Percentiles rank a stretch among this genome's conserved stretches.
Evolutionary conservation across 352 stramenopile species (phyloP).

Genomic region (Globisporangium canariense): DNA sequence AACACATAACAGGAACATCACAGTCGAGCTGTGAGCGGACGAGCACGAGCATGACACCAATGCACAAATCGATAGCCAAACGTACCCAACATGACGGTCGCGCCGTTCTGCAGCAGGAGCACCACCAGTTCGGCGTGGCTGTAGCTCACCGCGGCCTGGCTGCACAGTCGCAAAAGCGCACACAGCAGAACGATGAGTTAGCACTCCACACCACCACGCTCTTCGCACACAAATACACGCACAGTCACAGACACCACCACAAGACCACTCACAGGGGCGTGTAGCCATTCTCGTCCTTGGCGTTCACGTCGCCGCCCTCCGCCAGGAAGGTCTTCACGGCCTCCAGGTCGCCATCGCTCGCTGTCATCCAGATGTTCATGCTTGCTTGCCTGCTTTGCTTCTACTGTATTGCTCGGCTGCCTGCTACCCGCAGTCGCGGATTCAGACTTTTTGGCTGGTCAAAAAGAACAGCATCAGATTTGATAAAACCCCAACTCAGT

Average conservation of each 20-base stretch:
- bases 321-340: conserved; percentile 48
- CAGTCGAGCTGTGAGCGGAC: background rate
- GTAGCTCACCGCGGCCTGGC: conserved; percentile 69
- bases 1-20: background rate
- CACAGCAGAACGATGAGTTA: background rate
- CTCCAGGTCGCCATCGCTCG: conserved; percentile 58
- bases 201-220: background rate
- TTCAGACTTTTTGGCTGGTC: conserved; percentile 24
- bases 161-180: conserved; percentile 15
- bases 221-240: too few relatives aligned
- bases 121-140: conserved; percentile 55
- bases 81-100: conserved; percentile 38
- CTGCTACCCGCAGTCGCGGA: too few relatives aligned
- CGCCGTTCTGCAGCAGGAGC: conserved; percentile 45
- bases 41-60: background rate
- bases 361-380: conserved; percentile 59
- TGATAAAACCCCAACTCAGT: background rate
- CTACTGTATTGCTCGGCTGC: background rate
- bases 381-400: conserved; percentile 32
- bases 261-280: conserved; percentile 46
- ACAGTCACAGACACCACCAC: too few relatives aligned
- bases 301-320: conserved; percentile 40
- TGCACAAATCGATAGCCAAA: background rate
- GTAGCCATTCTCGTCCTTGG: conserved; percentile 67
- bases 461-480: background rate